phyloP scores from a whole-genome alignment of 1,284 basidiomycete species.

The Tylopilus sp. region DNA sequence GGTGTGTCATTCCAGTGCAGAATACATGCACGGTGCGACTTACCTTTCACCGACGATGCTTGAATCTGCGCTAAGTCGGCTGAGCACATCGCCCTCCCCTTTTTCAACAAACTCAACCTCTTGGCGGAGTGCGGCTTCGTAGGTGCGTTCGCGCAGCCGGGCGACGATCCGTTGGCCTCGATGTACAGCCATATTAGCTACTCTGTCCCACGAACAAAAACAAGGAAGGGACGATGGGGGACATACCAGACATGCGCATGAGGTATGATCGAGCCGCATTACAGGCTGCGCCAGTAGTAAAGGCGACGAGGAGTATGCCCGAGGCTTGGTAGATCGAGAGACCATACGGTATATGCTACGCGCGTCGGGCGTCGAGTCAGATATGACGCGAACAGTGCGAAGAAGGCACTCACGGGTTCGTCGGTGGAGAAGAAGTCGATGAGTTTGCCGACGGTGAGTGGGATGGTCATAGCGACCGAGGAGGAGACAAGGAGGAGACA shows the following conservation, averaged over 20 bases:
- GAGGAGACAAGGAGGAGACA: conserved; percentile 66
- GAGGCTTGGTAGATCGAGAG: conserved; percentile 82
- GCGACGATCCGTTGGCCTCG: conserved; percentile 90
- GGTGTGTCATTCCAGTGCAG: not conserved
- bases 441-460: conserved; percentile 85
- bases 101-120: conserved; percentile 92
- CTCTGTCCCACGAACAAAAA: not conserved
- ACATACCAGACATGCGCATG: conserved; percentile 77
- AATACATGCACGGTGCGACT: conserved; percentile 16
- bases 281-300: conserved; percentile 83
- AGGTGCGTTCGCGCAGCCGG: conserved; percentile 80
- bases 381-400: not conserved
- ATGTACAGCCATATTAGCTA: not conserved
- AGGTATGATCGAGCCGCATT: conserved; percentile 87
- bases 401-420: conserved; percentile 53
- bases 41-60: conserved; percentile 94
- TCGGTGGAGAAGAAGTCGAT: conserved; percentile 86
- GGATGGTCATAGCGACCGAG: conserved; percentile 85
- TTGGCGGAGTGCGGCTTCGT: conserved; percentile 77
- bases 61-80: conserved; percentile 87
- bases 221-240: not conserved
- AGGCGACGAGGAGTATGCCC: conserved; percentile 69
- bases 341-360: conserved; percentile 71
- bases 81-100: conserved; percentile 92
- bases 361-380: not conserved